These are phyloP conservation scores for Amoeboaphelidium occidentale DNA, from an alignment of 371 early-diverging fungal species.

Conservation along the genomic window DNA sequence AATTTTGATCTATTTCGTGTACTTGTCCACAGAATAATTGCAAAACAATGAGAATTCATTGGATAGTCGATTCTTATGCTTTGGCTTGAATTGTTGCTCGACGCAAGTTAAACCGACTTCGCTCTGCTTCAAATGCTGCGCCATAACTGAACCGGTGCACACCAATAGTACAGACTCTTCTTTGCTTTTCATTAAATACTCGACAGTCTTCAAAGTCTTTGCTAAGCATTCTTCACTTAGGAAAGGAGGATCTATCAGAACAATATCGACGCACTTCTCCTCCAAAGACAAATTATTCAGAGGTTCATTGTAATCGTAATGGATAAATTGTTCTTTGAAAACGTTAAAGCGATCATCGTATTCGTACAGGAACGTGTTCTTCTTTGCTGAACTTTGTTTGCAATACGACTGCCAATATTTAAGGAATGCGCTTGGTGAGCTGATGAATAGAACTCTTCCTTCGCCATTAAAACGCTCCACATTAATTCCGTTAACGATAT, in stretches of 20 bases:
- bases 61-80: too few species aligned
- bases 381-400: not conserved
- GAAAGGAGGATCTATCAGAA: slow-evolving; percentile 45
- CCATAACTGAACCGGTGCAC: too few species aligned
- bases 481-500: slow-evolving; percentile 23
- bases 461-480: slow-evolving; percentile 19
- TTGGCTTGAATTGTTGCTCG: too few species aligned
- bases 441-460: not conserved
- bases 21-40: too few species aligned
- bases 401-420: not conserved
- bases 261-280: slow-evolving; percentile 23
- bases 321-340: slow-evolving; percentile 27
- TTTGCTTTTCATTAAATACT: slow-evolving; percentile 11
- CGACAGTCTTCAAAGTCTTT: slow-evolving; percentile 27
- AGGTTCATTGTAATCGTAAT: slow-evolving; percentile 35
- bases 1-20: too few species aligned
- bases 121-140: too few species aligned
- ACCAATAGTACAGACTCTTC: too few species aligned
- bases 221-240: slow-evolving; percentile 35
- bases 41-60: too few species aligned
- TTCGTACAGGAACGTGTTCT: slow-evolving; percentile 24
- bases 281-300: slow-evolving; percentile 5
- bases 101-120: too few species aligned
- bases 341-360: slow-evolving; percentile 33
- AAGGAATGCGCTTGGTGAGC: not conserved